phyloP scores from a whole-genome alignment of 768 basidiomycete genomes.

The Lactifluus piperatus region DNA sequence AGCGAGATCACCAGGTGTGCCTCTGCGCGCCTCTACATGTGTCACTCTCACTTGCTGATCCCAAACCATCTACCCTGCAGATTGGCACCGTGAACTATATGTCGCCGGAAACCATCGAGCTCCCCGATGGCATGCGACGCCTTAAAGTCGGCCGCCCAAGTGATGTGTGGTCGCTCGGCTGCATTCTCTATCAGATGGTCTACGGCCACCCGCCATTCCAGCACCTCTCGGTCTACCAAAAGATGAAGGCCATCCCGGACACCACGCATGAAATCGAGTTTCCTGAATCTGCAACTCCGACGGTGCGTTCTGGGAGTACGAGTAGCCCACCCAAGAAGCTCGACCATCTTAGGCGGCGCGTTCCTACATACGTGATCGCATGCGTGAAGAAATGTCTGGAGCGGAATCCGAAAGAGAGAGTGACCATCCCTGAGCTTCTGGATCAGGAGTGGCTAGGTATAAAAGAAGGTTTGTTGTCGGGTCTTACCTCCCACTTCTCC shows the following conservation, averaged over 20 bases:
- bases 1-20: conserved; percentile 84
- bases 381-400: conserved; percentile 77
- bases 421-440: conserved; percentile 81
- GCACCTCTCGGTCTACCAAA: conserved; percentile 71
- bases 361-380: conserved; percentile 66
- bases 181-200: conserved; percentile 98
- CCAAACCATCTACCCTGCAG: conserved; percentile 31
- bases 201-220: conserved; percentile 93
- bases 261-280: conserved; percentile 69
- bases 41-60: not conserved
- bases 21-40: not conserved
- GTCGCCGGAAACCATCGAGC: conserved; percentile 94
- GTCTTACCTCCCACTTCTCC: not conserved
- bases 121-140: conserved; percentile 76
- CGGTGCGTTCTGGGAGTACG: conserved; percentile 26
- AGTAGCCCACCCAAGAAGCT: conserved; percentile 44
- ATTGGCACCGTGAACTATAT: conserved; percentile 98
- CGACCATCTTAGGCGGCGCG: conserved; percentile 61
- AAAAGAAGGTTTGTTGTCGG: conserved; percentile 41
- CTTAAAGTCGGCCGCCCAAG: conserved; percentile 93
- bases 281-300: conserved; percentile 57
- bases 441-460: conserved; percentile 71
- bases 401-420: conserved; percentile 72
- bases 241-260: conserved; percentile 93
- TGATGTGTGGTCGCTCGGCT: conserved; percentile 97